Evolutionary conservation across 2,329 filamentous ascomycete species (phyloP).

Genomic region (Monilinia fructigena): DNA sequence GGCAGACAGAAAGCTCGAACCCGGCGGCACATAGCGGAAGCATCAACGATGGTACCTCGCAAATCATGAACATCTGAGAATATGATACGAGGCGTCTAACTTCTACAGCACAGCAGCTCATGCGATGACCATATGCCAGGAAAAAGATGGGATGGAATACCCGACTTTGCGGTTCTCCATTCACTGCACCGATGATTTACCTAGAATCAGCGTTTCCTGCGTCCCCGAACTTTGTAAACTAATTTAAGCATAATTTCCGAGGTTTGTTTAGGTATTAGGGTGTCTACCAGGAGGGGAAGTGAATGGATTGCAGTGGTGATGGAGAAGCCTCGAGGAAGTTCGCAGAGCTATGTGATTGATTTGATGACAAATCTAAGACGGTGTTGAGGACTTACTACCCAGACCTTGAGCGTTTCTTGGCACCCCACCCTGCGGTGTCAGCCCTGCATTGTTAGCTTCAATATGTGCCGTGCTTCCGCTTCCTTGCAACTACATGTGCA

Average conservation of each 20-base stretch:
- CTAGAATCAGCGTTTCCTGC: not conserved
- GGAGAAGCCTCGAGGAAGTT: too few species aligned
- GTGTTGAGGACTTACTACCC: too few species aligned
- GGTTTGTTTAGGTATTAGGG: fast-evolving
- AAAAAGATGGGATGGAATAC: not conserved
- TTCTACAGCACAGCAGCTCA: not conserved
- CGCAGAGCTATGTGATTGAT: too few species aligned
- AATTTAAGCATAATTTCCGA: not conserved
- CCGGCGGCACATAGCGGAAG: not conserved
- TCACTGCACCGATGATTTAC: not conserved
- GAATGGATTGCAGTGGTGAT: too few species aligned
- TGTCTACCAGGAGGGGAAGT: too few species aligned
- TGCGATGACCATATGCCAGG: not conserved
- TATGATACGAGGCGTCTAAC: not conserved
- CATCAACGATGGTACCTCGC: not conserved
- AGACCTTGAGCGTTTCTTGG: not conserved
- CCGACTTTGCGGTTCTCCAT: not conserved
- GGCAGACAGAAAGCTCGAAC: not conserved
- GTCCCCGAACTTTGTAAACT: fast-evolving
- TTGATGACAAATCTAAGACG: too few species aligned
- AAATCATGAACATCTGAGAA: not conserved
- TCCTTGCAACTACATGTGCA: not conserved
- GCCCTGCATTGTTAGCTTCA: not conserved
- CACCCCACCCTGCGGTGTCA: not conserved
- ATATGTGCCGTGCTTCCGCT: not conserved